Base-by-base conservation (phyloP, 306 rosid genomes). In the Quercus alba region DNA sequence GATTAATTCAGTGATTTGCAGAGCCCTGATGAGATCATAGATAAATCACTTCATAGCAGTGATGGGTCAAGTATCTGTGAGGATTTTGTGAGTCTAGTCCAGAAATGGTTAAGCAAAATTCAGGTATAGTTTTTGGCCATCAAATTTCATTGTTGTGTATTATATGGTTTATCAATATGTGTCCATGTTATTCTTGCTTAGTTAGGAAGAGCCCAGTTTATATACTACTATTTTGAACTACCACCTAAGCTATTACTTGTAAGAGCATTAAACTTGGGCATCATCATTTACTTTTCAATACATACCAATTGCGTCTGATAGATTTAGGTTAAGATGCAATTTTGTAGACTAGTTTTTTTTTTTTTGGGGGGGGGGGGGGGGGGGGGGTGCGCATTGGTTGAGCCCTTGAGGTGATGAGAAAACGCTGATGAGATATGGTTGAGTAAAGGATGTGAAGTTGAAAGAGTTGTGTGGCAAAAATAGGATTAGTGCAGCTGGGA, bases 21-120 rank as follows among this genome's bases (percentile, higher is more conserved):
- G 98, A 86, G 91, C 85, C 98, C 90, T 80, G 99, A 93, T 11
- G 99, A 93, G 91, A 96, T 96, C 33, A 82, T 77, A 74, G 90
- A 91, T 84, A 93, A 80, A 81, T 88, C 97, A 84, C 97, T 96
- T 80, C 73, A 68, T 38, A 91, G 93, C 81, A 82, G 86, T 66
- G 94, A 96, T 87, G 91, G 94, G 54, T 82, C 86, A 75, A 83
- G 84, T 66, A 88, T 85, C 41, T 93, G 99, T 85, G 93, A 91
- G 84, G 98, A 96, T 86, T 93, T 96, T 85, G 91, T 92, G 77
- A 85, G 89, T 87, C 83, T 86, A 80, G 98, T 84, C 77, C 99
- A 89, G 80, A 81, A 85, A 74, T 96, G 98, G 98, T 81, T 96
- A 81, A 90, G 75, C 88, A 96, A 91, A 91, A 86, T 91, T 82